Evolutionary conservation across 108 stramenopile species (phyloP).

Genomic region (Conticribra weissflogii): DNA sequence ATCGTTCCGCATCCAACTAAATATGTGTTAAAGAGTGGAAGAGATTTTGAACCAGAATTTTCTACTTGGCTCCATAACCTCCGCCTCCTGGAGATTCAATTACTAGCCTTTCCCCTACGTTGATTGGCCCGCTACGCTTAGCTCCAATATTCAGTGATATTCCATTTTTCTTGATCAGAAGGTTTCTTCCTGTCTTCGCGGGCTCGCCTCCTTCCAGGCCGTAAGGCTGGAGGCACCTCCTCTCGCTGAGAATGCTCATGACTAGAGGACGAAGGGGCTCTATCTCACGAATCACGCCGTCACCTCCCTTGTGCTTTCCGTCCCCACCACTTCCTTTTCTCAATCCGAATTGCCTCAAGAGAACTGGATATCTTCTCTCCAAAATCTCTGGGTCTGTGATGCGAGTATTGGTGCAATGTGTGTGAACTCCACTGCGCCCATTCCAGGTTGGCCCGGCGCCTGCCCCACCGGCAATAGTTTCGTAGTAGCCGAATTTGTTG

Average conservation of each 20-base stretch:
- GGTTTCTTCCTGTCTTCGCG: slow-evolving; percentile 87
- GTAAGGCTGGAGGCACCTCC: slow-evolving; percentile 92
- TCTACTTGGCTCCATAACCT: slow-evolving; percentile 63
- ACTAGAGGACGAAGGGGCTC: slow-evolving; percentile 92
- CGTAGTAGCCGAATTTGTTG: slow-evolving; percentile 96
- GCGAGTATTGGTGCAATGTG: slow-evolving; percentile 99
- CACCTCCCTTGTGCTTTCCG: slow-evolving; percentile 91
- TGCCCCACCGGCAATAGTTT: slow-evolving; percentile 99
- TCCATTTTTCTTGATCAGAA: slow-evolving; percentile 76
- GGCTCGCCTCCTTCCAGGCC: slow-evolving; percentile 93
- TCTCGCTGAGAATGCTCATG: slow-evolving; percentile 95
- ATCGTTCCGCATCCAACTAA: too few species aligned
- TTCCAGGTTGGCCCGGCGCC: slow-evolving; percentile 98
- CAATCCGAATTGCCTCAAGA: slow-evolving; percentile 89
- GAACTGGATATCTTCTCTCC: slow-evolving; percentile 94
- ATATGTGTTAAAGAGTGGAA: too few species aligned
- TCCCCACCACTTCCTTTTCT: slow-evolving; percentile 92
- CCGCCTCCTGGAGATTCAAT: slow-evolving; percentile 94
- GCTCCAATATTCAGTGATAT: slow-evolving; percentile 92
- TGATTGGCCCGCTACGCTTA: slow-evolving; percentile 82
- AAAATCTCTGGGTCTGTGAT: slow-evolving; percentile 99
- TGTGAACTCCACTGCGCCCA: slow-evolving; percentile 96
- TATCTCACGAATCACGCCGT: slow-evolving; percentile 94
- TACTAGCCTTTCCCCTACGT: slow-evolving; percentile 84
- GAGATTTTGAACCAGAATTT: too few species aligned